Conservation (phyloP, 768 basidiomycete genomes). For the Mrakia gelida region DNA sequence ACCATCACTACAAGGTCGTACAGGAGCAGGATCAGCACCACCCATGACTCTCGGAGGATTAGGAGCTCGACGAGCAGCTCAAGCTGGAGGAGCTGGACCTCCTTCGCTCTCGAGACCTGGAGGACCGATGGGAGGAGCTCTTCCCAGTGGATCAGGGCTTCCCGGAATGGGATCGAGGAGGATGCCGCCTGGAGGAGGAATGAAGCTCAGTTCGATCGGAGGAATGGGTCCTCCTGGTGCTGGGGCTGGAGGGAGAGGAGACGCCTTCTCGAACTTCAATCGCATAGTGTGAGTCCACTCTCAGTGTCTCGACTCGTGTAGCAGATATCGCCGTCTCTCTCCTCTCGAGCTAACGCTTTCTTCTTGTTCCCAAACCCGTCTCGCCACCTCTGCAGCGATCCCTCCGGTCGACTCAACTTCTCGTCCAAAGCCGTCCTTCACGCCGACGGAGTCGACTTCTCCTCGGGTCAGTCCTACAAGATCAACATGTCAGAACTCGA, state of each 20-base stretch:
- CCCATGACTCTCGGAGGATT: conserved; percentile 16
- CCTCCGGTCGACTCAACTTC: conserved; percentile 92
- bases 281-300: conserved; percentile 27
- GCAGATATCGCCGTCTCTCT: too few relatives aligned
- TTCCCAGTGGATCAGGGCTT: conserved; percentile 11
- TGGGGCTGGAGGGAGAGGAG: not conserved
- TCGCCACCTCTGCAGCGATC: conserved; percentile 59
- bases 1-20: conserved; percentile 20
- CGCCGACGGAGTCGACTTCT: conserved; percentile 82
- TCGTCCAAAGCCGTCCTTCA: conserved; percentile 88
- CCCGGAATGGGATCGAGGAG: conserved; percentile 21
- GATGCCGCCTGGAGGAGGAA: conserved; percentile 27
- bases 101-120: not conserved
- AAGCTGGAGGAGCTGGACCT: conserved; percentile 16
- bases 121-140: conserved; percentile 17
- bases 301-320: too few relatives aligned
- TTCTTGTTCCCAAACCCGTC: too few relatives aligned
- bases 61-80: conserved; percentile 21
- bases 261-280: conserved; percentile 32
- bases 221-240: conserved; percentile 16
- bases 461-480: conserved; percentile 78
- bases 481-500: conserved; percentile 94
- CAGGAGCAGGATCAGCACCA: conserved; percentile 21
- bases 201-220: conserved; percentile 21
- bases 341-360: too few relatives aligned